These are phyloP conservation scores for Acorus gramineus DNA, from an alignment of 106 monocot genomes.

Conservation along the genomic window DNA sequence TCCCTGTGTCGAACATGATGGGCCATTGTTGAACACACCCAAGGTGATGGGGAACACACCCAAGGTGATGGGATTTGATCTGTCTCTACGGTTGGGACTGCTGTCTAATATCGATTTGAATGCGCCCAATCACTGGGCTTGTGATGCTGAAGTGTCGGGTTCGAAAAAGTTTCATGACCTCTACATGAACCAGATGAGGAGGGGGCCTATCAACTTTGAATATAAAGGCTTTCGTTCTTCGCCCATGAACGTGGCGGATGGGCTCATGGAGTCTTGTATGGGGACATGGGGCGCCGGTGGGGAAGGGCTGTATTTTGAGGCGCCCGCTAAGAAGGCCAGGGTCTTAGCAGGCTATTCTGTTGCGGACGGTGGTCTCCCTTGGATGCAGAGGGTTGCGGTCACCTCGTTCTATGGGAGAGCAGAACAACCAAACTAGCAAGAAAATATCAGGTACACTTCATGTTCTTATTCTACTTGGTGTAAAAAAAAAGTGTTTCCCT, in stretches of 20 bases:
- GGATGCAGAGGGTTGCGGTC: background rate
- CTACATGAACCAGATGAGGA: background rate
- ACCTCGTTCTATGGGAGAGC: background rate
- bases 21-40: background rate
- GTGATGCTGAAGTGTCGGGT: conserved; percentile 32
- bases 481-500: too few relatives aligned
- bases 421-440: background rate
- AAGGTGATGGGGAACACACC: background rate
- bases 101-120: conserved; percentile 14
- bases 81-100: conserved; percentile 50
- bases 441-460: background rate
- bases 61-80: conserved; percentile 19
- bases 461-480: too few relatives aligned
- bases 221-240: conserved; percentile 22
- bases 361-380: background rate
- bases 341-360: background rate
- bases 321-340: background rate
- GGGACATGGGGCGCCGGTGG: conserved; percentile 25
- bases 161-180: conserved; percentile 44
- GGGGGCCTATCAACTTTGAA: conserved; percentile 1
- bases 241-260: conserved; percentile 5
- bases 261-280: conserved; percentile 21
- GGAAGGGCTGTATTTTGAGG: conserved; percentile 6
- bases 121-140: conserved; percentile 18
- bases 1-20: background rate